Conservation (phyloP, 768 basidiomycete genomes). For the Lactarius akahatsu region DNA sequence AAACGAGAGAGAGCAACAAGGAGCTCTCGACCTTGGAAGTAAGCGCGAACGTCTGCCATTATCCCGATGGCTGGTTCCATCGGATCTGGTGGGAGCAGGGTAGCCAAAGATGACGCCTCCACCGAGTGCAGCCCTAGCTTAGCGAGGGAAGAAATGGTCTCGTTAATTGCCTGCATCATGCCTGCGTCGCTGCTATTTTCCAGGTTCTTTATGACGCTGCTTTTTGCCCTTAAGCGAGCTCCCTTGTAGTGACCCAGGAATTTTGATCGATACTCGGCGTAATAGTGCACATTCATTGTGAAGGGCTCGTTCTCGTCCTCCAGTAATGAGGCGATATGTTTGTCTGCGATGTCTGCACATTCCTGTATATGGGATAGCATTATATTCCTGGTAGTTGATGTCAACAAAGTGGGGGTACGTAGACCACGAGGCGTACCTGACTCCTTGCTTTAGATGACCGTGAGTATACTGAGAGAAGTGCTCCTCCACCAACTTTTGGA, state of each 20-base stretch:
- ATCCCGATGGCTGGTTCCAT: constrained; percentile 58
- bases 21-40: constrained; percentile 62
- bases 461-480: constrained; percentile 31
- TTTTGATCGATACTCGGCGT: constrained; percentile 42
- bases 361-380: constrained; percentile 14
- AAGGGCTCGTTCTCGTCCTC: constrained; percentile 27
- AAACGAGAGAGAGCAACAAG: background rate
- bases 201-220: constrained; percentile 2
- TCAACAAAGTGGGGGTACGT: background rate
- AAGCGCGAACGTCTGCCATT: constrained; percentile 71
- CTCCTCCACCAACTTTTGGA: constrained; percentile 24
- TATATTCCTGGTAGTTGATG: constrained; percentile 9
- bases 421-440: constrained; percentile 23
- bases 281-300: constrained; percentile 33
- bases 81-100: constrained; percentile 49
- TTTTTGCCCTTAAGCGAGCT: constrained; percentile 16
- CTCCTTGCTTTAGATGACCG: constrained; percentile 28
- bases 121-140: constrained; percentile 43
- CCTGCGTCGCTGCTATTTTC: background rate
- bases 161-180: constrained; percentile 13
- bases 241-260: constrained; percentile 52
- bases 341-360: constrained; percentile 1
- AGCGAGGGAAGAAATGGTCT: constrained; percentile 39
- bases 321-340: constrained; percentile 21
- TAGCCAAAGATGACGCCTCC: constrained; percentile 44